Evolutionary conservation across 2,329 filamentous ascomycete genomes (phyloP).

Genomic region (Aureobasidium namibiae): DNA sequence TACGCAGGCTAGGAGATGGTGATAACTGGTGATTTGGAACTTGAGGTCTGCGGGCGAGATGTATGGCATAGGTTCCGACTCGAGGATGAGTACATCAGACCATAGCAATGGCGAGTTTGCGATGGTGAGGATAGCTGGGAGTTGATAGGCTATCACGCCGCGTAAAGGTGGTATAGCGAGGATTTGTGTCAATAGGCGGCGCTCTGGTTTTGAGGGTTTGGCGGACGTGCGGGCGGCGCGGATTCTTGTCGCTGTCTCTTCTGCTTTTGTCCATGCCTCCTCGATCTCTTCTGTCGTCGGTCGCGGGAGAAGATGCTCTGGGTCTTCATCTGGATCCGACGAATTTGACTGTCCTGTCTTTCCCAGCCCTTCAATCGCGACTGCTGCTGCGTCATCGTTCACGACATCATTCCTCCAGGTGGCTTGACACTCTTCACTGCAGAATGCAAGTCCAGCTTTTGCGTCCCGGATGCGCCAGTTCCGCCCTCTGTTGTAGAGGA

Average conservation of each 20-base stretch:
- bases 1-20: slow-evolving; percentile 35
- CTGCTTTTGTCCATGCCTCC: not conserved
- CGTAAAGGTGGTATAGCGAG: slow-evolving; percentile 7
- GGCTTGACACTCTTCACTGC: slow-evolving; percentile 28
- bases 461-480: slow-evolving; percentile 32
- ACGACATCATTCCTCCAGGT: slow-evolving; percentile 27
- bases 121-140: slow-evolving; percentile 32
- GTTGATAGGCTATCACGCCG: slow-evolving; percentile 35
- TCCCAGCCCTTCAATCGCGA: slow-evolving; percentile 20
- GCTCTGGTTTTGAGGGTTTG: slow-evolving; percentile 14
- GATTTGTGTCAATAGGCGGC: slow-evolving; percentile 10
- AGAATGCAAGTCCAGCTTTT: slow-evolving; percentile 36
- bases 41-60: slow-evolving; percentile 31
- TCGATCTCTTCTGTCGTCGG: slow-evolving; percentile 18
- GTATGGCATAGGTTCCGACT: slow-evolving; percentile 35
- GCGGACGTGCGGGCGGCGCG: not conserved
- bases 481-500: slow-evolving; percentile 37
- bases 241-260: slow-evolving; percentile 7
- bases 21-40: slow-evolving; percentile 32
- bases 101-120: slow-evolving; percentile 25
- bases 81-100: slow-evolving; percentile 30
- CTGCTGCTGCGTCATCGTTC: not conserved
- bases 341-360: not conserved
- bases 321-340: not conserved
- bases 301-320: not conserved